A percentile compares a stretch with the other conserved stretches of the same genome.
phyloP scores from a whole-genome alignment of 1,139 yeast species.

The Diutina sp. region DNA sequence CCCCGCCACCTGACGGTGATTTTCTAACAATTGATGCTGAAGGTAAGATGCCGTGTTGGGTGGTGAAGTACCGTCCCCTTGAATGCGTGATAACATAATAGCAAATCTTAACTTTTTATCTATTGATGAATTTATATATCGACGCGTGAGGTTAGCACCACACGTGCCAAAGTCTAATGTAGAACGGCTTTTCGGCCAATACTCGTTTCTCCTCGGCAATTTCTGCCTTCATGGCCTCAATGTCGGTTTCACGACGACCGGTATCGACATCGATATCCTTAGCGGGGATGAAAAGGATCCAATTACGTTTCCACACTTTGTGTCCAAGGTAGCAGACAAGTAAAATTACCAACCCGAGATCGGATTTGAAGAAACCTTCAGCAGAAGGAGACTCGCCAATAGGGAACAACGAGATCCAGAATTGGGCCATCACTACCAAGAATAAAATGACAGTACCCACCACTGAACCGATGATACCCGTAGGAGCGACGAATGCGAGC shows the following conservation, averaged over 20 bases:
- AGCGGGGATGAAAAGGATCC: constrained; percentile 16
- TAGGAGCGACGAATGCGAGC: constrained; percentile 54
- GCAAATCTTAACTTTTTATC: no score
- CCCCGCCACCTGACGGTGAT: neutral
- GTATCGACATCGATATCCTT: constrained; percentile 13
- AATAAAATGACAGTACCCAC: constrained; percentile 50
- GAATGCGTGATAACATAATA: no score
- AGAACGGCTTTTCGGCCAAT: neutral
- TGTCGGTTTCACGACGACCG: constrained; percentile 13
- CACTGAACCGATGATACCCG: constrained; percentile 60
- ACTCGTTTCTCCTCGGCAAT: neutral
- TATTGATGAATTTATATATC: no score
- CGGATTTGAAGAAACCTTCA: constrained; percentile 43
- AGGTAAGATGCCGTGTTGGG: no score
- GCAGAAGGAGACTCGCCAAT: constrained; percentile 45
- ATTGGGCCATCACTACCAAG: constrained; percentile 64
- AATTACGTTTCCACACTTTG: constrained; percentile 31
- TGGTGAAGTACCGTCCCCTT: no score
- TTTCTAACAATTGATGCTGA: no score
- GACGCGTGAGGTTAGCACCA: neutral
- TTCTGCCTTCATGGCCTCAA: neutral
- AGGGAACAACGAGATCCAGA: constrained; percentile 70
- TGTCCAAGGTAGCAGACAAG: constrained; percentile 44
- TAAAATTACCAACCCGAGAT: constrained; percentile 51
- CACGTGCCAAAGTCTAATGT: neutral